Conservation (phyloP, 495 filamentous ascomycete genomes). For the Aspergillus nidulans region DNA sequence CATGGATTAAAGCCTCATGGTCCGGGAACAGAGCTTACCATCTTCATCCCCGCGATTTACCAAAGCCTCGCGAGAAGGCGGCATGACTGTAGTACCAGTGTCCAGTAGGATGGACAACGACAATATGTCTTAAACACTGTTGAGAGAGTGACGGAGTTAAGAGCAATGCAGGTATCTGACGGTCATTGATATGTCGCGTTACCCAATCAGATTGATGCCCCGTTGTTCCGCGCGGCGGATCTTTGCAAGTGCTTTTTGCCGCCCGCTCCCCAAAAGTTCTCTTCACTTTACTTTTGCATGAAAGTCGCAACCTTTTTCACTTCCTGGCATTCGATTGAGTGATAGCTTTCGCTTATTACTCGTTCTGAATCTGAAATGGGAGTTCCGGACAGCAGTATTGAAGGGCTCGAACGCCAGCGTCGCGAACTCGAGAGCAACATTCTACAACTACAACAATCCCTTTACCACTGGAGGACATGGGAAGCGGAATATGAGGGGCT, state of each 20-base stretch:
- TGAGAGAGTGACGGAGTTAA: neutral
- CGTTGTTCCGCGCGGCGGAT: constrained; percentile 22
- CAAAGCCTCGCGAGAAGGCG: constrained; percentile 29
- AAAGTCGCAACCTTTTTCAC: constrained; percentile 2
- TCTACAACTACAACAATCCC: constrained; percentile 64
- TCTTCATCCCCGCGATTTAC: constrained; percentile 46
- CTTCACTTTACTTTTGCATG: neutral
- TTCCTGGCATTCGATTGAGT: too few species aligned
- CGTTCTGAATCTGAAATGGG: constrained; percentile 33
- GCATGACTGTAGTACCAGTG: constrained; percentile 22
- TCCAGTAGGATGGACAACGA: constrained; percentile 6
- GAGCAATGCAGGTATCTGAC: neutral
- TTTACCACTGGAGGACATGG: constrained; percentile 84
- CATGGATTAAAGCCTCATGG: neutral
- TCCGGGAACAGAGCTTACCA: constrained; percentile 29
- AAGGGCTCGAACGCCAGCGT: constrained; percentile 67
- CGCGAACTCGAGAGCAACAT: constrained; percentile 71
- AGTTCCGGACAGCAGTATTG: constrained; percentile 28
- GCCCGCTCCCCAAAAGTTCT: constrained; percentile 1
- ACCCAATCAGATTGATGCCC: constrained; percentile 23
- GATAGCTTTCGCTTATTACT: too few species aligned
- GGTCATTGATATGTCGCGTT: constrained; percentile 7
- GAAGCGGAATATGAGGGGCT: constrained; percentile 88
- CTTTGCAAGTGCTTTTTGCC: constrained; percentile 17
- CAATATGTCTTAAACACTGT: neutral